These are phyloP conservation scores for Hanseniaspora lachancei DNA, from an alignment of 805 yeast species.

Conservation along the genomic window DNA sequence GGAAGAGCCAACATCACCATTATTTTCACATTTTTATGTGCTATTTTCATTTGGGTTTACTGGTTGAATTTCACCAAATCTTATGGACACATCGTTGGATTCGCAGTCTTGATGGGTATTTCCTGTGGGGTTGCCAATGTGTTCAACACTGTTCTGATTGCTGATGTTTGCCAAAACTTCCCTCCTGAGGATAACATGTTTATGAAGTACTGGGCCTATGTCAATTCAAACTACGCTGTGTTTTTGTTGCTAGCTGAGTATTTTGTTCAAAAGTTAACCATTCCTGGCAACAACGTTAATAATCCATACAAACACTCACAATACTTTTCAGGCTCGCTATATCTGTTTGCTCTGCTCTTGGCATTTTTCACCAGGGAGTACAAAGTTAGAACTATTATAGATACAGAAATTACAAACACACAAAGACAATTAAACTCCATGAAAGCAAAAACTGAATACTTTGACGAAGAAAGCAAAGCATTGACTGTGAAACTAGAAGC, in stretches of 20 bases:
- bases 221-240: slow-evolving; percentile 25
- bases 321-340: slow-evolving; percentile 43
- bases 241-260: slow-evolving; percentile 38
- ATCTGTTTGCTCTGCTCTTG: slow-evolving; percentile 32
- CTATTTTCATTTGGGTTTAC: slow-evolving; percentile 32
- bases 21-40: slow-evolving; percentile 26
- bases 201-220: slow-evolving; percentile 30
- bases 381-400: slow-evolving; percentile 34
- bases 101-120: slow-evolving; percentile 33
- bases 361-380: slow-evolving; percentile 40
- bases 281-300: slow-evolving; percentile 13
- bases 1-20: slow-evolving; percentile 39
- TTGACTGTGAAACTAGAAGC: slow-evolving; percentile 1
- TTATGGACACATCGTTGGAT: slow-evolving; percentile 31
- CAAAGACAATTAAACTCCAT: neutral
- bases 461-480: neutral
- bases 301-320: slow-evolving; percentile 49
- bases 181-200: slow-evolving; percentile 28
- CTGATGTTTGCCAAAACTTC: slow-evolving; percentile 25
- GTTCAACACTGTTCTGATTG: slow-evolving; percentile 31
- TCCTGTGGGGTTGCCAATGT: slow-evolving; percentile 36
- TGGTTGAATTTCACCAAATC: slow-evolving; percentile 34
- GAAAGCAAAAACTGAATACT: neutral
- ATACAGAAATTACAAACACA: slow-evolving; percentile 4
- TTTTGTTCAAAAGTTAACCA: slow-evolving; percentile 39